Conservation (phyloP, 805 yeast genomes). For the Brettanomyces anomalus region DNA sequence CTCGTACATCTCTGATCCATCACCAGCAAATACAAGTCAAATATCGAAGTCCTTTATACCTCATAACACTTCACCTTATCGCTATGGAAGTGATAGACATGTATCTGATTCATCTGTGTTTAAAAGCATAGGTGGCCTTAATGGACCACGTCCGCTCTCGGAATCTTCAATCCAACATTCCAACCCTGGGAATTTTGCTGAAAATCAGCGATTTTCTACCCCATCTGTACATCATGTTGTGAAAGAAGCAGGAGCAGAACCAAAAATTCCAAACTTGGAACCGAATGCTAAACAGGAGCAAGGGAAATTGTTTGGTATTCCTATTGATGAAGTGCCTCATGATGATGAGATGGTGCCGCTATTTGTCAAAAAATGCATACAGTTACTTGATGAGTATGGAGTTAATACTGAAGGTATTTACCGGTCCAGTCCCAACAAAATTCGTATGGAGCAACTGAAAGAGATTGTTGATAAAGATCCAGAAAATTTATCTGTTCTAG, state of each 20-base stretch:
- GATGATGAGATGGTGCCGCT: slow-evolving; percentile 92
- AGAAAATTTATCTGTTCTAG: slow-evolving; percentile 41
- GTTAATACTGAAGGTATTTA: slow-evolving; percentile 83
- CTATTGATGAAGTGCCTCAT: slow-evolving; percentile 69
- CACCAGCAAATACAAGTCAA: neutral
- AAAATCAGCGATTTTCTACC: neutral
- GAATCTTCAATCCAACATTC: neutral
- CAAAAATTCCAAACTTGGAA: neutral
- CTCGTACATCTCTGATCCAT: neutral
- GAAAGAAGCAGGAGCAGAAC: neutral
- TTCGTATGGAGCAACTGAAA: slow-evolving; percentile 64
- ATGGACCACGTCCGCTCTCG: slow-evolving; percentile 17
- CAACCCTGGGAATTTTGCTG: neutral
- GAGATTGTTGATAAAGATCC: slow-evolving; percentile 72
- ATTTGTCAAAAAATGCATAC: slow-evolving; percentile 81
- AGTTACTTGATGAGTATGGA: slow-evolving; percentile 79
- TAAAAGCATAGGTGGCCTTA: slow-evolving; percentile 4
- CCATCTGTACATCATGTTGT: neutral
- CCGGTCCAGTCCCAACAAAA: slow-evolving; percentile 71
- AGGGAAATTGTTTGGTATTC: slow-evolving; percentile 60
- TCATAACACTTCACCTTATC: slow-evolving; percentile 6
- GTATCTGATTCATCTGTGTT: neutral
- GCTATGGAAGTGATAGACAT: neutral
- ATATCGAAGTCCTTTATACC: slow-evolving; percentile 6
- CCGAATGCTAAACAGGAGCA: neutral